phyloP scores from a whole-genome alignment of 225 moss, liverwort and hornwort genomes.

The Climacium dendroides region DNA sequence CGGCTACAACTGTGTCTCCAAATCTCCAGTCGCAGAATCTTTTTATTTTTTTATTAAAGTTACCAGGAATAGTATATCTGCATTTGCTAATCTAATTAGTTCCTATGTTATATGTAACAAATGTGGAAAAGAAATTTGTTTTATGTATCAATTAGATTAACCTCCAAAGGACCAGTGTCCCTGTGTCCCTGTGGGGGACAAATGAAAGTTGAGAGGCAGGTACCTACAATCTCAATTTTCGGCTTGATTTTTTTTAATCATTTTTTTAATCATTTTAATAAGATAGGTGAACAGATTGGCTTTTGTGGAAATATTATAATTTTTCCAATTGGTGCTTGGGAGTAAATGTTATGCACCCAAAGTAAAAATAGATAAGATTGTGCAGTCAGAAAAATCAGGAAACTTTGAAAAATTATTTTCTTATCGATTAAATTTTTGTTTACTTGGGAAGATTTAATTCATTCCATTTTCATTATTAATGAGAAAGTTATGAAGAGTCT shows the following conservation, averaged over 20 bases:
- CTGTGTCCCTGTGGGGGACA: not conserved
- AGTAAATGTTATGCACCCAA: not conserved
- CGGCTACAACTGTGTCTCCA: not conserved
- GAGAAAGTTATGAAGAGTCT: not conserved
- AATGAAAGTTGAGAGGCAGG: not conserved
- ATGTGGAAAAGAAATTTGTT: not conserved
- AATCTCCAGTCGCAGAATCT: not conserved
- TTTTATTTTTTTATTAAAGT: not conserved
- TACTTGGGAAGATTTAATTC: not conserved
- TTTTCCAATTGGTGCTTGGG: not conserved
- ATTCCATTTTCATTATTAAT: not conserved
- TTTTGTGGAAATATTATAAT: no score
- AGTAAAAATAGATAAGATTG: not conserved
- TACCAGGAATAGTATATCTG: not conserved
- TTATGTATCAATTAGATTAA: not conserved
- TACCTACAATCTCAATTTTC: not conserved
- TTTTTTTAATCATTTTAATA: not conserved
- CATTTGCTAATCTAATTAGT: not conserved
- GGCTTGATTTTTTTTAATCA: not conserved
- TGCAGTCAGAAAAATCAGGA: fast-evolving
- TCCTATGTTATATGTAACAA: not conserved
- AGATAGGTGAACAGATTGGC: fast-evolving
- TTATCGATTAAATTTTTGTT: not conserved
- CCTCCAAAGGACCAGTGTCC: not conserved
- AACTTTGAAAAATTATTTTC: not conserved